These are phyloP conservation scores for Cyclotella baltica DNA, from an alignment of 108 stramenopile species.

Conservation along the genomic window DNA sequence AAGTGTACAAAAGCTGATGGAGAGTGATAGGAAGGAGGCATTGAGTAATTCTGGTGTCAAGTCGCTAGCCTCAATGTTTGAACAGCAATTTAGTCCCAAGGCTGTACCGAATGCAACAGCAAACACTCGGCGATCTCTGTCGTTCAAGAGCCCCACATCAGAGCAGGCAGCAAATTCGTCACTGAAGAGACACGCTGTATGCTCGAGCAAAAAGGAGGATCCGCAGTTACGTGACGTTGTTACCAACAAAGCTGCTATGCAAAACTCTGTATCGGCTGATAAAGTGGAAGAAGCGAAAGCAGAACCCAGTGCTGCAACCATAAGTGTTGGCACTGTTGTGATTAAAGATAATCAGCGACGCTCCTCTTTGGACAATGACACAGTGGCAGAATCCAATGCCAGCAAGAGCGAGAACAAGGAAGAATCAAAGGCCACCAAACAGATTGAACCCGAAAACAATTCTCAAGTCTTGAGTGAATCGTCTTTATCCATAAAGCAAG, in stretches of 20 bases:
- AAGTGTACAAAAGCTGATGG: not conserved
- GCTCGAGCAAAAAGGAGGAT: not conserved
- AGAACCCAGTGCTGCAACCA: not conserved
- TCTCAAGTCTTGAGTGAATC: not conserved
- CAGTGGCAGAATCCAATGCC: not conserved
- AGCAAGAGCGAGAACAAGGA: not conserved
- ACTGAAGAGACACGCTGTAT: not conserved
- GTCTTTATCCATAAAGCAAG: slow-evolving; percentile 6
- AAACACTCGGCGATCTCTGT: not conserved
- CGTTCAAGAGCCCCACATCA: not conserved
- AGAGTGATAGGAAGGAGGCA: not conserved
- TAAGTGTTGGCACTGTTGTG: not conserved
- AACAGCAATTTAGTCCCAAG: not conserved
- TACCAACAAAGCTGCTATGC: no score
- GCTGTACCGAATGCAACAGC: not conserved
- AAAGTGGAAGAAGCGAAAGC: no score
- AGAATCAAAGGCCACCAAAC: not conserved
- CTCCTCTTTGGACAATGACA: no score
- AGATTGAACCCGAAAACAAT: not conserved
- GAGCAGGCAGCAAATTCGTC: not conserved
- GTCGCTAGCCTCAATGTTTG: slow-evolving; percentile 18
- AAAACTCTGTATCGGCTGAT: no score
- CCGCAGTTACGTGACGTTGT: no score
- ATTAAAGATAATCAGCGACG: no score
- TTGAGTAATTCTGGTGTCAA: not conserved